phyloP scores from a whole-genome alignment of 2,329 filamentous ascomycete species.

The Talaromyces sp. region DNA sequence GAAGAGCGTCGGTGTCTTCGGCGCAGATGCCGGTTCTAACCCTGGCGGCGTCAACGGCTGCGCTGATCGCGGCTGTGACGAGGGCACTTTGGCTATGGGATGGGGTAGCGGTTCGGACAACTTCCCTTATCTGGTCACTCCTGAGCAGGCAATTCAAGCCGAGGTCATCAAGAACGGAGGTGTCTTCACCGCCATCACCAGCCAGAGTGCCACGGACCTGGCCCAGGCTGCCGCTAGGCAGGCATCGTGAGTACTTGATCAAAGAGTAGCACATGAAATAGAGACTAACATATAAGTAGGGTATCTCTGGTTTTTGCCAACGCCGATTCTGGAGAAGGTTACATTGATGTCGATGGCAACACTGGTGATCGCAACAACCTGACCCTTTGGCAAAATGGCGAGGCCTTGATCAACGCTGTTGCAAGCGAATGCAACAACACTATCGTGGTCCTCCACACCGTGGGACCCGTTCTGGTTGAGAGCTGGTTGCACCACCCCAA shows the following conservation, averaged over 20 bases:
- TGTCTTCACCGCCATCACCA: slow-evolving; percentile 57
- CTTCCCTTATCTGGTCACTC: slow-evolving; percentile 61
- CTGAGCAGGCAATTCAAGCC: slow-evolving; percentile 61
- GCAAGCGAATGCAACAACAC: slow-evolving; percentile 78
- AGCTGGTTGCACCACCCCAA: slow-evolving; percentile 59
- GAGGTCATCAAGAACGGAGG: slow-evolving; percentile 62
- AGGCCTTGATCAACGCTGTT: slow-evolving; percentile 76
- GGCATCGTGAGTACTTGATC: slow-evolving; percentile 29
- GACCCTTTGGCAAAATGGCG: slow-evolving; percentile 80
- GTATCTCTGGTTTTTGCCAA: slow-evolving; percentile 82
- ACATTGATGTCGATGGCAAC: slow-evolving; percentile 76
- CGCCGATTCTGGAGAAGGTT: slow-evolving; percentile 80
- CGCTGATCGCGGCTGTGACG: slow-evolving; percentile 59
- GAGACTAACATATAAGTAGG: slow-evolving; percentile 16
- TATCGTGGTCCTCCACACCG: slow-evolving; percentile 84
- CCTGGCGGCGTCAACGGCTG: slow-evolving; percentile 75
- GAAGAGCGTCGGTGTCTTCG: slow-evolving; percentile 70
- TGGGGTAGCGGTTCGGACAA: slow-evolving; percentile 59
- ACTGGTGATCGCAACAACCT: slow-evolving; percentile 87
- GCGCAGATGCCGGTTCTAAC: slow-evolving; percentile 76
- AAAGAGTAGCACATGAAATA: background rate
- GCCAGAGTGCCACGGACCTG: slow-evolving; percentile 53
- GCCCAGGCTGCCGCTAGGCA: slow-evolving; percentile 49
- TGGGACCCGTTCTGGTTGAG: slow-evolving; percentile 71
- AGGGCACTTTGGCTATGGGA: slow-evolving; percentile 60